These are phyloP conservation scores for Verticillium isaacii DNA, from an alignment of 2,329 filamentous ascomycete species.

Conservation along the genomic window DNA sequence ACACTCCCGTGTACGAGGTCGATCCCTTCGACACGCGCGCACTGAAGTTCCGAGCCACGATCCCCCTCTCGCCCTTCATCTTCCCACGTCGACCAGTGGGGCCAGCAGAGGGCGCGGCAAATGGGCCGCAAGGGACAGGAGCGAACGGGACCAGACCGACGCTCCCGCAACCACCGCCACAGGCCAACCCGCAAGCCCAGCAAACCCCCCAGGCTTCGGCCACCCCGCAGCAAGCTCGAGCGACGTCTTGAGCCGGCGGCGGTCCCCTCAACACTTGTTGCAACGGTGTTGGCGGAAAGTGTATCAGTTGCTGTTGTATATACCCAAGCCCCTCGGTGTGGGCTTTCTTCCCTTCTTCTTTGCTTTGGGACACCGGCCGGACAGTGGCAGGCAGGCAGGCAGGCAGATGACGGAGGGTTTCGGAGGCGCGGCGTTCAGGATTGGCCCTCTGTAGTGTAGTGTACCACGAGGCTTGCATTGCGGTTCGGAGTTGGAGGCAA, in stretches of 20 bases:
- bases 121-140: constrained; percentile 9
- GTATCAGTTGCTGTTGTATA: constrained; percentile 1
- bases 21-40: constrained; percentile 63
- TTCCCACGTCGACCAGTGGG: constrained; percentile 31
- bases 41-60: constrained; percentile 56
- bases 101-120: constrained; percentile 14
- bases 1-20: constrained; percentile 67
- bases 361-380: background rate
- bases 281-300: background rate
- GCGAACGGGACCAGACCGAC: constrained; percentile 12
- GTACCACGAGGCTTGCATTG: background rate
- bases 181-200: constrained; percentile 18
- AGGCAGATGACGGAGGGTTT: background rate
- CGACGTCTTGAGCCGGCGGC: background rate
- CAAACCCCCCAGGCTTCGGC: background rate
- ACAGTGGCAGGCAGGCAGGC: background rate
- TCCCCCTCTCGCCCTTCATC: constrained; percentile 42
- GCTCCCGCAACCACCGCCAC: constrained; percentile 13
- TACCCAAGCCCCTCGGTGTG: background rate
- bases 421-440: constrained; percentile 3
- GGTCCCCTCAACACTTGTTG: background rate
- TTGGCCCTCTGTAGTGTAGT: background rate
- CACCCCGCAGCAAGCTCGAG: background rate
- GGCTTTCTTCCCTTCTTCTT: background rate
- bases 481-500: background rate